Evolutionary conservation across 768 basidiomycete species (phyloP).

Genomic region (Serpula lacrymans): DNA sequence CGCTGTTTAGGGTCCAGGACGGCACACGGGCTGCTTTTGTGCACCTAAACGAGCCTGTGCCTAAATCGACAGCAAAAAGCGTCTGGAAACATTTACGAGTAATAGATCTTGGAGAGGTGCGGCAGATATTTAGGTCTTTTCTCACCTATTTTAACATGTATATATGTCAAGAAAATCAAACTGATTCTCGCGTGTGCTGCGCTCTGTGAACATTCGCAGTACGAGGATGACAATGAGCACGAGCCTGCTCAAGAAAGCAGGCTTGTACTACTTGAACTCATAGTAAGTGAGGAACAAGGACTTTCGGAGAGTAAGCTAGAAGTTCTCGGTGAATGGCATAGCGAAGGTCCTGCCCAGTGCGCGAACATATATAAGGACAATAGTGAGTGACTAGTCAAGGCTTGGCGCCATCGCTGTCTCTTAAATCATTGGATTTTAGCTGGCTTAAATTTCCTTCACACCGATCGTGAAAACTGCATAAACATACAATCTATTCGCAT

Average conservation of each 20-base stretch:
- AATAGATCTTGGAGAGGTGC: conserved; percentile 24
- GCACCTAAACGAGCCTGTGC: too few species aligned
- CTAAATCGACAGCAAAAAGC: conserved; percentile 25
- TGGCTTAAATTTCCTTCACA: too few species aligned
- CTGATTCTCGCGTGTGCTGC: conserved; percentile 48
- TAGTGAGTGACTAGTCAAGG: too few species aligned
- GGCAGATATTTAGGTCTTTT: not conserved
- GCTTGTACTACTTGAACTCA: conserved; percentile 39
- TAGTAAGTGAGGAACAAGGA: conserved; percentile 19
- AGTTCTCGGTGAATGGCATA: conserved; percentile 51
- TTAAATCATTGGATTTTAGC: too few species aligned
- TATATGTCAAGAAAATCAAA: conserved; percentile 14
- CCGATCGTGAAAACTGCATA: too few species aligned
- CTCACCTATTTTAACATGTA: not conserved
- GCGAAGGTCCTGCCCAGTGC: conserved; percentile 45
- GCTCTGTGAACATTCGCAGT: conserved; percentile 24
- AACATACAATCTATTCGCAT: too few species aligned
- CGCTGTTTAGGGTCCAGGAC: conserved; percentile 52
- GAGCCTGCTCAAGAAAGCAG: conserved; percentile 35
- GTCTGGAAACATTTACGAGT: conserved; percentile 31
- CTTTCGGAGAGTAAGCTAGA: conserved; percentile 37
- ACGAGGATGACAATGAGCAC: conserved; percentile 31
- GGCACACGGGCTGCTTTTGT: conserved; percentile 37
- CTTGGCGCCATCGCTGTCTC: too few species aligned
- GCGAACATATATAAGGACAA: conserved; percentile 45